Evolutionary conservation across 2,329 filamentous ascomycete genomes (phyloP).

Genomic region (Magnaporthiopsis incrustans): DNA sequence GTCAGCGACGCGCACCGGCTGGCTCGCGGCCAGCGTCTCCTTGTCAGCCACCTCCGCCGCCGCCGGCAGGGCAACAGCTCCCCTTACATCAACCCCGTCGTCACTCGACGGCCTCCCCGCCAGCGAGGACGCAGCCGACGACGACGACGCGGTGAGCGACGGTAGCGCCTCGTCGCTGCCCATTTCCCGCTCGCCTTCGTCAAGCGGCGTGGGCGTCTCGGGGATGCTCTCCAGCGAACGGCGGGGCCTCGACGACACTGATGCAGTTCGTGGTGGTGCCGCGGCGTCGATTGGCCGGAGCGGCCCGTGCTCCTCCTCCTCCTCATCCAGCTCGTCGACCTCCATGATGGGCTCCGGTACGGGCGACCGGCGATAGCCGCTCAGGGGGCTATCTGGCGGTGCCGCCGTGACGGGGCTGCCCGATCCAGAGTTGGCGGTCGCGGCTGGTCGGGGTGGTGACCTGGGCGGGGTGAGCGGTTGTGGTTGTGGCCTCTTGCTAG

Average conservation of each 20-base stretch:
- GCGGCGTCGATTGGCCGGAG: not conserved
- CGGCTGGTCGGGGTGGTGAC: not conserved
- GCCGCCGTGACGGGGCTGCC: conserved; percentile 1
- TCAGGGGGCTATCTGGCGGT: conserved; percentile 3
- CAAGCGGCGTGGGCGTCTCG: not conserved
- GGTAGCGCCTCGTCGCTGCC: not conserved
- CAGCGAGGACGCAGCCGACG: not conserved
- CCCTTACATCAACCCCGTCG: not conserved
- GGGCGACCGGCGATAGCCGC: conserved; percentile 4
- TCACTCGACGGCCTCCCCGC: not conserved
- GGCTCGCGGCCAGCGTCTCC: not conserved
- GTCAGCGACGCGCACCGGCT: not conserved
- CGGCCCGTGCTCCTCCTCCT: not conserved
- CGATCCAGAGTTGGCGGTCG: not conserved
- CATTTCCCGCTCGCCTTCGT: not conserved
- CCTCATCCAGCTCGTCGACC: conserved; percentile 2
- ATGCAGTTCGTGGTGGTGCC: no score
- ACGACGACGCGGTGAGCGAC: not conserved
- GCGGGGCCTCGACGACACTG: not conserved
- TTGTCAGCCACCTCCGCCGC: not conserved
- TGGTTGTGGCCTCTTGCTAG: not conserved
- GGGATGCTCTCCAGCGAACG: not conserved
- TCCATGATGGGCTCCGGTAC: conserved; percentile 6
- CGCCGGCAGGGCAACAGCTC: not conserved
- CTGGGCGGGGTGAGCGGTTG: not conserved